Evolutionary conservation across 345 rosid genomes (phyloP).

Genomic region (Punica granatum): DNA sequence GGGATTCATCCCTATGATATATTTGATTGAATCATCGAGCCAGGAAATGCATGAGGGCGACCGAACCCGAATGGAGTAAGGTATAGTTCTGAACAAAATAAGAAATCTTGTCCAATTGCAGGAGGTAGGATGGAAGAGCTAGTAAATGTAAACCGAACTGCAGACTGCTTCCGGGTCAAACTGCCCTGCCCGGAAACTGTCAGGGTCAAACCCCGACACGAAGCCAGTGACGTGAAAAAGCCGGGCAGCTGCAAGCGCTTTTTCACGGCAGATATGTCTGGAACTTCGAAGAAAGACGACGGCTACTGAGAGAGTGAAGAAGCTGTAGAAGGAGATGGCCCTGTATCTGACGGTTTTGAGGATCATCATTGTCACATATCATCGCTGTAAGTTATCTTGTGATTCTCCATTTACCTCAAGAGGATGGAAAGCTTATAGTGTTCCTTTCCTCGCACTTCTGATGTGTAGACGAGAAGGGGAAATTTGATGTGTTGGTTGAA

Average conservation of each 20-base stretch:
- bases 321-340: slow-evolving; percentile 3
- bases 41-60: too few relatives aligned
- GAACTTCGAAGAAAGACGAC: not conserved
- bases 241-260: not conserved
- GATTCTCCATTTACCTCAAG: not conserved
- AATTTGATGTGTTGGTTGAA: slow-evolving; percentile 74
- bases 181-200: not conserved
- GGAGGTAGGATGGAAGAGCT: too few relatives aligned
- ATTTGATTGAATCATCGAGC: too few relatives aligned
- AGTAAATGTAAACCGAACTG: too few relatives aligned
- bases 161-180: too few relatives aligned
- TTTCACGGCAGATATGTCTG: not conserved
- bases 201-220: not conserved
- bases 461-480: slow-evolving; percentile 65
- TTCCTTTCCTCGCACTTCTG: not conserved
- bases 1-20: too few relatives aligned
- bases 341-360: too few relatives aligned
- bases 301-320: not conserved
- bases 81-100: too few relatives aligned
- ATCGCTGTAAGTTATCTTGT: too few relatives aligned
- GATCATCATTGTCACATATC: too few relatives aligned
- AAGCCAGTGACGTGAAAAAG: not conserved
- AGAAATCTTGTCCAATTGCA: too few relatives aligned
- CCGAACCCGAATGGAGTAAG: too few relatives aligned
- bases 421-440: slow-evolving; percentile 1